Percentiles rank a stretch among this genome's conserved stretches.
Evolutionary conservation across 2,329 filamentous ascomycete genomes (phyloP).

Genomic region (Paecilomyces dactylethromorphus): DNA sequence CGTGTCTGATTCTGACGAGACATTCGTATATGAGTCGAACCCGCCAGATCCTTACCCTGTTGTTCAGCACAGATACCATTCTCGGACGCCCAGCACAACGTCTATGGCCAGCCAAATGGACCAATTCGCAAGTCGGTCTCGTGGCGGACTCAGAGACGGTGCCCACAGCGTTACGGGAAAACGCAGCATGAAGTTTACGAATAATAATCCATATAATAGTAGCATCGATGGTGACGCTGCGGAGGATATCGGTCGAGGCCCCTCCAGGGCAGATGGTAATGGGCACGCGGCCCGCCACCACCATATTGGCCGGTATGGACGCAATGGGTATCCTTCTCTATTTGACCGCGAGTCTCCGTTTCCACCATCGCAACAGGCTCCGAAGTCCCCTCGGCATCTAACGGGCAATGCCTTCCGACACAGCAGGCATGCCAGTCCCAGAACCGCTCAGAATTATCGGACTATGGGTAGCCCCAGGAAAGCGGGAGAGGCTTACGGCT

Average conservation of each 20-base stretch:
- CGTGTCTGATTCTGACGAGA: constrained; percentile 95
- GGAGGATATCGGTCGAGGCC: constrained; percentile 57
- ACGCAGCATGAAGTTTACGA: constrained; percentile 95
- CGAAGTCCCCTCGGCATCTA: constrained; percentile 54
- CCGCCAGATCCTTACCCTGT: constrained; percentile 55
- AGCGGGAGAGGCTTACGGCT: constrained; percentile 58
- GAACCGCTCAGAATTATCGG: constrained; percentile 46
- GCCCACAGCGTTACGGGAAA: constrained; percentile 63
- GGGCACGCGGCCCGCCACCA: constrained; percentile 65
- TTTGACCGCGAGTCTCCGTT: constrained; percentile 77
- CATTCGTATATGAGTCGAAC: constrained; percentile 98
- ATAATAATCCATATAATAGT: constrained; percentile 60
- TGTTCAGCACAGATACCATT: constrained; percentile 74
- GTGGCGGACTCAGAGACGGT: constrained; percentile 60
- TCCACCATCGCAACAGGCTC: constrained; percentile 49
- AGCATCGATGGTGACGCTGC: constrained; percentile 59
- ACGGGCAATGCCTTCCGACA: constrained; percentile 52
- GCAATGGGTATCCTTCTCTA: constrained; percentile 63
- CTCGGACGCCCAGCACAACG: constrained; percentile 87
- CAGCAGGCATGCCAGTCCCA: constrained; percentile 65
- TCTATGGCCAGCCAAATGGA: constrained; percentile 55
- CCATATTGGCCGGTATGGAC: constrained; percentile 72
- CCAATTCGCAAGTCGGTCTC: constrained; percentile 47
- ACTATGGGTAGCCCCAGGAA: constrained; percentile 45
- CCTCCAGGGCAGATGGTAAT: constrained; percentile 52